Percentiles rank a stretch among this genome's conserved stretches.
Evolutionary conservation across 306 rosid genomes (phyloP).

Genomic region (Lotus japonicus): DNA sequence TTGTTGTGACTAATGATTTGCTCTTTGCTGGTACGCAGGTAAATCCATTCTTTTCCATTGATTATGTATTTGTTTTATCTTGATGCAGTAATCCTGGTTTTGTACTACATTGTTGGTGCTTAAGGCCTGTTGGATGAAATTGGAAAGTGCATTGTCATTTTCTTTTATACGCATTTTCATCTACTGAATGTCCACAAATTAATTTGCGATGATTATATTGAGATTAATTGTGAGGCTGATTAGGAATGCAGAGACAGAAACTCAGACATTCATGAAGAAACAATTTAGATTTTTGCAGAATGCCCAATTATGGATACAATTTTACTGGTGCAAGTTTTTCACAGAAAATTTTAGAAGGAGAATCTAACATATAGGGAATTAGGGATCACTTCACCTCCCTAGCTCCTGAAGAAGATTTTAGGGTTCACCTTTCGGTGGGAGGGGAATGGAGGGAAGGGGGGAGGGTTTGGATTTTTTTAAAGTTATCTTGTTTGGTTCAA

Average conservation of each 20-base stretch:
- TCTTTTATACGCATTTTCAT: not conserved
- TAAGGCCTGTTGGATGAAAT: not conserved
- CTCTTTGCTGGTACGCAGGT: slow-evolving; percentile 99
- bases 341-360: not conserved
- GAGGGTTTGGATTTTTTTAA: too few relatives aligned
- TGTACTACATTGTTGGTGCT: not conserved
- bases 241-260: not conserved
- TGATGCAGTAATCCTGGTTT: not conserved
- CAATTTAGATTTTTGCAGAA: not conserved
- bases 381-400: too few relatives aligned
- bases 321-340: not conserved
- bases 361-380: too few relatives aligned
- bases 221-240: not conserved
- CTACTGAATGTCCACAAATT: not conserved
- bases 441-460: too few relatives aligned
- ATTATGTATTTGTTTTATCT: not conserved
- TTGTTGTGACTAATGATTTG: slow-evolving; percentile 75
- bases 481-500: too few relatives aligned
- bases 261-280: not conserved
- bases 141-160: not conserved
- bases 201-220: not conserved
- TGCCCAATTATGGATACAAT: not conserved
- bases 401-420: too few relatives aligned
- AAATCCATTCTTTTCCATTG: slow-evolving; percentile 18
- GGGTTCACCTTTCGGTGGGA: too few relatives aligned